Evolutionary conservation across 257 asterid species (phyloP), one percentile per base, ranked within the genome.

Genomic region (Orobanche coerulescens): DNA sequence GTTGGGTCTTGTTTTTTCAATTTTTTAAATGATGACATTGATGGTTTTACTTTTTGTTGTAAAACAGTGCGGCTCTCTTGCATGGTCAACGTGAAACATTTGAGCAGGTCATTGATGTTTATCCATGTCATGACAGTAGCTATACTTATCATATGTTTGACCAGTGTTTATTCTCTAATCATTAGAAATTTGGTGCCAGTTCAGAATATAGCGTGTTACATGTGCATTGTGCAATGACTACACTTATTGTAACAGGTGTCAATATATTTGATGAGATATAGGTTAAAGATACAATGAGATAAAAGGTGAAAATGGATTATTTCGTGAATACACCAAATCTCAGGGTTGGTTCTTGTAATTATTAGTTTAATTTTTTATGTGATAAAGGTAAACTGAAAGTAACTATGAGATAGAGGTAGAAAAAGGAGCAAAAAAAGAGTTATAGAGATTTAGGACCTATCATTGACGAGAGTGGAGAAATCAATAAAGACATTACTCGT

Each of bases 41-140:
- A 70, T 58, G 22, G 48, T 69, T 52, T 43, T 55, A 14, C 61
- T 9, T 71, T 48, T 61, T 68, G 39, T 55, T 70, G 42, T 76
- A 28, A 57, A 71, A 26, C 78, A 93, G 99, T 66, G 94, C 99
- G 33, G 82, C 95, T 68, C 59, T 93, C 72, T 72, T 93, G 81
- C 97, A 87, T 59, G 99, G 99, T 36, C 94, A 81, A 73, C 84
- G 97, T 37, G 88, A 77, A 75, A 71, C 71, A 69, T 81, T 93
- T 69, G 97, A 84, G 77, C 96, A 82, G 97, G 99, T 88, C 71
- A 78, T 59, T 52, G 22, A 23, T 66, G 22, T 20, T 43, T 71
- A 52, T 55, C n/a, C n/a, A n/a, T n/a, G n/a, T n/a, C 43, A 34
- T 55, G 34, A 5, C 51, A 13, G 7, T 60, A 9, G 55, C 37